phyloP scores from a whole-genome alignment of 1,139 yeast species.

The Saccharomycopsis hybrid region DNA sequence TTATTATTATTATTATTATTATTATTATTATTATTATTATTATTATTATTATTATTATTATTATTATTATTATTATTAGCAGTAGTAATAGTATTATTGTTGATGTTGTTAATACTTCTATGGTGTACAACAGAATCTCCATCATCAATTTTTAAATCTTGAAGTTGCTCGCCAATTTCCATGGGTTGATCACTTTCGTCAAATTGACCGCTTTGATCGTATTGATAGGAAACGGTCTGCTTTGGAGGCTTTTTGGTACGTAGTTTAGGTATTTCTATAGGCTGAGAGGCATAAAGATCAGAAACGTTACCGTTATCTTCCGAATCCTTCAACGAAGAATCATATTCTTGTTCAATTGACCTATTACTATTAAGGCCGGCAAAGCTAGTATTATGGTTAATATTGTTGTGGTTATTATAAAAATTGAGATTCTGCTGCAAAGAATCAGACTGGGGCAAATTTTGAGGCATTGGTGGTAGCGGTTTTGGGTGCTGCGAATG shows the following conservation, averaged over 20 bases:
- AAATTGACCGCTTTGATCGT: slow-evolving; percentile 1
- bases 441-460: slow-evolving; percentile 15
- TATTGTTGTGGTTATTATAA: not conserved
- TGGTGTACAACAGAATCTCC: not conserved
- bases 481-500: slow-evolving; percentile 16
- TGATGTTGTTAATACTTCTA: not conserved
- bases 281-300: slow-evolving; percentile 2
- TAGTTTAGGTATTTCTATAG: slow-evolving; percentile 15
- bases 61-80: not conserved
- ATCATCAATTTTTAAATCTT: slow-evolving; percentile 8
- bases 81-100: too few relatives aligned
- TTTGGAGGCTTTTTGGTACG: slow-evolving; percentile 8
- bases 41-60: not conserved
- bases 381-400: not conserved
- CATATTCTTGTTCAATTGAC: too few relatives aligned
- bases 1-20: not conserved
- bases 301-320: slow-evolving; percentile 10
- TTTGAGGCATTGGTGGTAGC: slow-evolving; percentile 18
- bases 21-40: not conserved
- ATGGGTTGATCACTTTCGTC: not conserved
- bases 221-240: not conserved
- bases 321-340: not conserved
- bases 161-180: slow-evolving; percentile 15
- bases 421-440: slow-evolving; percentile 11
- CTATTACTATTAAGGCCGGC: too few relatives aligned